Evolutionary conservation across 2,329 filamentous ascomycete genomes (phyloP), one percentile per base, ranked within the genome.

Genomic region (Cytospora schulzeri): DNA sequence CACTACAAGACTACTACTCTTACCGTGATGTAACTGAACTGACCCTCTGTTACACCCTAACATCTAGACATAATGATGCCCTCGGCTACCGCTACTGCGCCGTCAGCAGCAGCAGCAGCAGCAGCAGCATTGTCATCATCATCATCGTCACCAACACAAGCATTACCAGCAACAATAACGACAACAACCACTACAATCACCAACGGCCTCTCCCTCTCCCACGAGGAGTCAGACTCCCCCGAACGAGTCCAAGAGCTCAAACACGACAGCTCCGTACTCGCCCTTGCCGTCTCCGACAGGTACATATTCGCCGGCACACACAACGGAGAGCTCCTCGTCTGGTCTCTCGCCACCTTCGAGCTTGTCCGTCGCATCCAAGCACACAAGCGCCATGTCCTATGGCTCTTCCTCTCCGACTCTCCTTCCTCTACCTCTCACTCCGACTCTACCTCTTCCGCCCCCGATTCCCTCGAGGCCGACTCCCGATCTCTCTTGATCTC

Each of bases 251-350:
- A 96, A 75, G 88, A 88, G 69, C 85, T 96, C 67, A 84, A 88
- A 73, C 91, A 94, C 74, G 85, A 88, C 72, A 91, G 88, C 75
- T 92, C 90, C 2, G 91, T 96, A 56, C 87, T 99, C 58, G 88
- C 92, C 11, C 84, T 99, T 63, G 91, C 89, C 4, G 87, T 97
- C 28, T 93, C 92, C 64, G 84, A 91, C 59, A 84, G 90, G 56
- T 89, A 88, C 73, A 90, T 99, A 61, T 99, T 92, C 76, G 93
- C 94, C 22, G 95, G 95, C 50, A 93, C 95, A 1, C 93, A 97
- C 74, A 91, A 92, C 68, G 95, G 95, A 67, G 92, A 97, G 78
- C 96, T 99, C 67, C 83, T 96, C 54, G 89, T 93, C 53, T 99
- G 93, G 91, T 93, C 91, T 4, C 84, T 99, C 53, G 88, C 90